A percentile compares a stretch with the other conserved stretches of the same genome.
Conservation (phyloP, 257 asterid species). For the Scutellaria galericulata region DNA sequence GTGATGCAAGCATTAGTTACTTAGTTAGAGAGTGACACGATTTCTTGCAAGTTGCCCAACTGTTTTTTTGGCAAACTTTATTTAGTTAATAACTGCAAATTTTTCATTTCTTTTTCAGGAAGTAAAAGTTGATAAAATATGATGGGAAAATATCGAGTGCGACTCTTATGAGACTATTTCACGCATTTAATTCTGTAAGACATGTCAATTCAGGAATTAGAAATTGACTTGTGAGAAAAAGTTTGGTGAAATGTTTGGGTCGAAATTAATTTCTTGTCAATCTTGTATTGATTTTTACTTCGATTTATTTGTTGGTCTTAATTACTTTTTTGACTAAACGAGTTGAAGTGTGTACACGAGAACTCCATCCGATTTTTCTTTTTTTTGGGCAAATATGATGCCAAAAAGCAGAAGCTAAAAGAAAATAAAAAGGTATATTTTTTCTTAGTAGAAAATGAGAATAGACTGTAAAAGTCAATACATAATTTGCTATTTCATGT, state of each 20-base stretch:
- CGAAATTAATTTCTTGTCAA: background rate
- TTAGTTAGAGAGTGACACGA: slow-evolving; percentile 39
- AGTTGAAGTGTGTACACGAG: slow-evolving; percentile 39
- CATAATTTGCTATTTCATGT: slow-evolving; percentile 2
- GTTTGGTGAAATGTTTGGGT: too few relatives aligned
- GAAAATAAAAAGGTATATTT: background rate
- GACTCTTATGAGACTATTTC: too few relatives aligned
- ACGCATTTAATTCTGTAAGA: too few relatives aligned
- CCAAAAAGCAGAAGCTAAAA: background rate
- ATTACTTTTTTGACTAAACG: slow-evolving; percentile 24
- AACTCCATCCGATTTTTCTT: background rate
- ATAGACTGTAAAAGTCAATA: background rate
- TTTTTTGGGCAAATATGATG: background rate
- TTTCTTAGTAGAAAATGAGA: background rate
- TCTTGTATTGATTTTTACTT: background rate
- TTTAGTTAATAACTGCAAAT: slow-evolving; percentile 16
- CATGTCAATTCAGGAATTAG: too few relatives aligned
- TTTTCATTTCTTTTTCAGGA: background rate
- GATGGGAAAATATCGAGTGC: background rate
- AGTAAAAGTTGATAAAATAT: slow-evolving; percentile 12
- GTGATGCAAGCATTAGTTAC: slow-evolving; percentile 53
- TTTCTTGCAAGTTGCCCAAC: slow-evolving; percentile 45
- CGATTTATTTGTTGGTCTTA: too few relatives aligned
- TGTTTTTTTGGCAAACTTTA: slow-evolving; percentile 11
- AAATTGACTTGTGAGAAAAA: too few relatives aligned